Conservation (phyloP, 192 early-diverging fungal species). For the Chytriomyces hyalinus region DNA sequence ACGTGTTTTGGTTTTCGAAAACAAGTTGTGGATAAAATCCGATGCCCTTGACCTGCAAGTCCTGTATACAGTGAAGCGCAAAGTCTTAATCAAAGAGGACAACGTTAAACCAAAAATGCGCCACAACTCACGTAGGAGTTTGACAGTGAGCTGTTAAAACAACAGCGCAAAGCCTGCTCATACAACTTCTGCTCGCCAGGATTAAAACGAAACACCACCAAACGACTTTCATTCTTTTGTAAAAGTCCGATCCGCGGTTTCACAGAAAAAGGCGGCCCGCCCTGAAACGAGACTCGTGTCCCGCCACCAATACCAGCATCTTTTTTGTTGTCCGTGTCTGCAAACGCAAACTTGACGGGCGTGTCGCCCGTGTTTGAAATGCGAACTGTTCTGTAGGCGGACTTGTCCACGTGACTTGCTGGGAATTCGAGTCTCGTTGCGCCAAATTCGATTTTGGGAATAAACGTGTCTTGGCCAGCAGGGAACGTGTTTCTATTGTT, state of each 20-base stretch:
- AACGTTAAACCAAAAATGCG: background rate
- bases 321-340: slow-evolving; percentile 38
- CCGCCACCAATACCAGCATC: slow-evolving; percentile 45
- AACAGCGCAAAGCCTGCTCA: slow-evolving; percentile 56
- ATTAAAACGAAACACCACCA: slow-evolving; percentile 61
- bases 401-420: slow-evolving; percentile 55
- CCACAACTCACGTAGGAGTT: slow-evolving; percentile 45
- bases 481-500: slow-evolving; percentile 58
- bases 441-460: slow-evolving; percentile 61
- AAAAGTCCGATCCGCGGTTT: slow-evolving; percentile 56
- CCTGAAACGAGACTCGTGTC: slow-evolving; percentile 37
- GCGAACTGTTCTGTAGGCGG: slow-evolving; percentile 56
- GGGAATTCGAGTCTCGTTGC: slow-evolving; percentile 56
- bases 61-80: slow-evolving; percentile 33
- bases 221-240: slow-evolving; percentile 52
- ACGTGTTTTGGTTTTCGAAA: slow-evolving; percentile 51
- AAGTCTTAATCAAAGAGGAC: background rate
- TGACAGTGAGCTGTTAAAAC: slow-evolving; percentile 48
- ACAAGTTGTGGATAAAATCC: slow-evolving; percentile 52
- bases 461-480: slow-evolving; percentile 56
- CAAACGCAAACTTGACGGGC: slow-evolving; percentile 58
- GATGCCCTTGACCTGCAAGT: slow-evolving; percentile 52
- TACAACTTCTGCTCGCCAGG: slow-evolving; percentile 55
- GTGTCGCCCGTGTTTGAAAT: slow-evolving; percentile 62
- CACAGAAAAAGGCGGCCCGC: slow-evolving; percentile 55